Percentiles rank a stretch among this genome's conserved stretches.
Evolutionary conservation across 2,329 filamentous ascomycete species (phyloP).

Genomic region (Colletotrichum musicola): DNA sequence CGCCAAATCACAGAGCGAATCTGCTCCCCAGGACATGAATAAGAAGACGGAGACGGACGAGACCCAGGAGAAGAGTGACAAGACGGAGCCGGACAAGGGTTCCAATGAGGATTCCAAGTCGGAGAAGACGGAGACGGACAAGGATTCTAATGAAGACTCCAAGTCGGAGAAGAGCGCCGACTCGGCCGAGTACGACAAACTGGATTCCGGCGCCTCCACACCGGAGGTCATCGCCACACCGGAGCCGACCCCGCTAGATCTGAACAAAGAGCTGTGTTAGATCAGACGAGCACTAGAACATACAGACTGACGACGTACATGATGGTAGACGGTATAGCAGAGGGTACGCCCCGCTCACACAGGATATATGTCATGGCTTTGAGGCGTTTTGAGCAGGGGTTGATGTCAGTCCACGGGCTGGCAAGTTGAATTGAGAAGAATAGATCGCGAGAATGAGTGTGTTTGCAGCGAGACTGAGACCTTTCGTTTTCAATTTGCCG

Average conservation of each 20-base stretch:
- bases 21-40: neutral
- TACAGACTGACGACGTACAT: slow-evolving; percentile 12
- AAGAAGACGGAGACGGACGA: neutral
- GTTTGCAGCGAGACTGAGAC: neutral
- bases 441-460: slow-evolving; percentile 4
- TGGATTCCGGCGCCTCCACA: slow-evolving; percentile 37
- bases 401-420: neutral
- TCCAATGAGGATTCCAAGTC: slow-evolving; percentile 29
- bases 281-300: neutral
- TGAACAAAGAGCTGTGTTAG: slow-evolving; percentile 42
- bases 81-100: too few species aligned
- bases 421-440: neutral
- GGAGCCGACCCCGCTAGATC: slow-evolving; percentile 47
- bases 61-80: neutral
- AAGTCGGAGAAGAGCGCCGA: slow-evolving; percentile 38
- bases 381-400: slow-evolving; percentile 7
- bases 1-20: neutral
- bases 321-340: slow-evolving; percentile 19
- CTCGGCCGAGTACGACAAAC: slow-evolving; percentile 38
- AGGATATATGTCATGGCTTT: neutral
- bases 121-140: neutral
- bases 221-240: slow-evolving; percentile 44
- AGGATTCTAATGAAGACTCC: slow-evolving; percentile 35
- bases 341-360: neutral
- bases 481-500: neutral